Percentiles rank a stretch among this genome's conserved stretches.
Conservation (phyloP, 352 stramenopile species). For the Phytopythium oedochilum region DNA sequence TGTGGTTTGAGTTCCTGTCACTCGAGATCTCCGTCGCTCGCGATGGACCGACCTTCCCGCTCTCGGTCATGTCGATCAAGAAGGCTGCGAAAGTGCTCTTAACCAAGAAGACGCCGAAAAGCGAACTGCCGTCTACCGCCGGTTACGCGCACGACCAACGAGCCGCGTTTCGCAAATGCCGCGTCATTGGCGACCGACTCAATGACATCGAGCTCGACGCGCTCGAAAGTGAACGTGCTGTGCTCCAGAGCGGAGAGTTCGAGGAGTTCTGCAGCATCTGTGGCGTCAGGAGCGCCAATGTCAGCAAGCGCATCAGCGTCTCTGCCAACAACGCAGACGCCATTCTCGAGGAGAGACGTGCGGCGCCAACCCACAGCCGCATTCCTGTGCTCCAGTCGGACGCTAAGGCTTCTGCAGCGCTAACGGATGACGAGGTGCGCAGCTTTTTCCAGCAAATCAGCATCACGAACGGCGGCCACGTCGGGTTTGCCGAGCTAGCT, state of each 20-base stretch:
- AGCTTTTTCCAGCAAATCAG: background rate
- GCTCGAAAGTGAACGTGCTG: background rate
- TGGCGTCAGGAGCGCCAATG: background rate
- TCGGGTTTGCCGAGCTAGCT: slow-evolving; percentile 31
- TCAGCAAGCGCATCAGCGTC: too few species aligned
- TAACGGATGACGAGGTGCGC: background rate
- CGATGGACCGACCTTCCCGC: slow-evolving; percentile 30
- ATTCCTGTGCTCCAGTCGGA: background rate
- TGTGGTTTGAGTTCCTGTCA: slow-evolving; percentile 51
- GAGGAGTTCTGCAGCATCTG: background rate
- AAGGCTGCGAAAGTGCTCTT: background rate
- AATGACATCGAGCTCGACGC: slow-evolving; percentile 39
- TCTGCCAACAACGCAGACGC: background rate
- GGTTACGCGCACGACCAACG: slow-evolving; percentile 27
- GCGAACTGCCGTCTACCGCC: slow-evolving; percentile 7
- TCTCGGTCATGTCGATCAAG: slow-evolving; percentile 17
- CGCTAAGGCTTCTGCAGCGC: background rate
- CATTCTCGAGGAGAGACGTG: background rate
- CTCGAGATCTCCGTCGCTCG: slow-evolving; percentile 49
- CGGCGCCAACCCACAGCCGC: background rate
- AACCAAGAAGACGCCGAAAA: slow-evolving; percentile 15
- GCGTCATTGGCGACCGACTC: slow-evolving; percentile 22
- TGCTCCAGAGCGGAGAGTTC: background rate
- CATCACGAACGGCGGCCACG: slow-evolving; percentile 21
- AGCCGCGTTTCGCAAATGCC: slow-evolving; percentile 27